Conservation (phyloP, 768 basidiomycete species). For the Podaxis sp. region DNA sequence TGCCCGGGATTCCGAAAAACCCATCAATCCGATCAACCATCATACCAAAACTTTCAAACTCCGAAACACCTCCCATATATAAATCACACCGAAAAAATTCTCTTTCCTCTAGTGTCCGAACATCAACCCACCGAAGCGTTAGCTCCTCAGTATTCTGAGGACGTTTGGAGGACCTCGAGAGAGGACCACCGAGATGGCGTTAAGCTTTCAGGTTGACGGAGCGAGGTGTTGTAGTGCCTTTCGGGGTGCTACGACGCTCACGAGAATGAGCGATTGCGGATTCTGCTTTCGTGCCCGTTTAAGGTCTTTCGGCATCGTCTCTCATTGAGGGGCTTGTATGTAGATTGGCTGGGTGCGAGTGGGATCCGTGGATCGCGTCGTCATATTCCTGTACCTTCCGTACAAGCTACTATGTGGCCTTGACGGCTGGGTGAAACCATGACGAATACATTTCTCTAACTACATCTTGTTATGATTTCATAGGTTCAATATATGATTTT, state of each 20-base stretch:
- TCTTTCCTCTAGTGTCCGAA: conserved; percentile 55
- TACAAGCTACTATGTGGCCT: conserved; percentile 76
- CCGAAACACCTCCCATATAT: conserved; percentile 21
- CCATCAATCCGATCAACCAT: neutral
- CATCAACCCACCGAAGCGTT: conserved; percentile 64
- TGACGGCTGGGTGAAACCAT: conserved; percentile 87
- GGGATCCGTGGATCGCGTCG: conserved; percentile 46
- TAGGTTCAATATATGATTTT: neutral
- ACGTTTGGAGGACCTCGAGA: conserved; percentile 1
- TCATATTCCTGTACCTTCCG: conserved; percentile 85
- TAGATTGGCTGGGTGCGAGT: conserved; percentile 19
- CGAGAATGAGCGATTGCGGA: conserved; percentile 37
- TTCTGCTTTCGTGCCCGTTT: conserved; percentile 33
- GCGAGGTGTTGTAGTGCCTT: conserved; percentile 53
- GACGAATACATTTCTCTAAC: conserved; percentile 52
- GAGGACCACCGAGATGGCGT: conserved; percentile 45
- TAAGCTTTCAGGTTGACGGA: conserved; percentile 71
- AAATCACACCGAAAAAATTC: conserved; percentile 24
- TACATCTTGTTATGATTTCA: neutral
- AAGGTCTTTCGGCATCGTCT: conserved; percentile 60
- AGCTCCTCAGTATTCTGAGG: conserved; percentile 27
- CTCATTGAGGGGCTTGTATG: conserved; percentile 41
- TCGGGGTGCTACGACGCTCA: conserved; percentile 31
- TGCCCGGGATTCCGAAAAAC: neutral
- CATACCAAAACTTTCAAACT: conserved; percentile 23